Evolutionary conservation across 2,329 filamentous ascomycete genomes (phyloP), one percentile per base, ranked within the genome.

Genomic region (Penicillium sp.): DNA sequence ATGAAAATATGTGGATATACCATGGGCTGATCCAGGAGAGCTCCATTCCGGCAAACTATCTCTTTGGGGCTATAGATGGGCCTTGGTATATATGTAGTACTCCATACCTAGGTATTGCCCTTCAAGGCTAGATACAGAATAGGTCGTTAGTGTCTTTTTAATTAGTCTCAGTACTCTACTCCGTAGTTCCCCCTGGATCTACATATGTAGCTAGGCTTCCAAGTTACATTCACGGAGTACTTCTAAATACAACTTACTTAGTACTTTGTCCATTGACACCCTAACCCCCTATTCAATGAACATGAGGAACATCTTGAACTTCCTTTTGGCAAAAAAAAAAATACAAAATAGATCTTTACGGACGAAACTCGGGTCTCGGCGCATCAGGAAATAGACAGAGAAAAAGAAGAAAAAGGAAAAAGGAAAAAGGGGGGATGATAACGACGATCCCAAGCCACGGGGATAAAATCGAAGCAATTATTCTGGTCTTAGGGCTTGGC

Each of bases 401-500:
- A 13, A 42, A 42, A 27, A 27, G 8, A 35, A 17, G 31, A 35
- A 27, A 33, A 21, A 9, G 21, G 29, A 29, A 47, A 40, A 54
- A 40, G 52, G 21, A 25, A 29, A 47, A 40, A 54, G 37, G 52
- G 48, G 25, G 33, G 37, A 25, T 21, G 54, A 37, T n/a, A 50
- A 45, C 42, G 57, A 58, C 58, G 62, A 65, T 64, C 63, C 47
- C 55, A 55, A 62, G 59, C 61, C 61, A 62, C 56, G 50, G 13
- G n/a, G 21, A 43, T n/a, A 41, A 56, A 56, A 62, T 56, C 57
- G 42, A 50, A 38, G 37, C 35, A 55, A 59, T 38, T 37, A n/a
- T 51, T 54, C 42, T 50, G 19, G 40, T 37, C 10, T 55, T 56
- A 46, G 52, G 51, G 60, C 58, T 60, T 53, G 48, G 51, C 57